Percentiles rank a stretch among this genome's conserved stretches.
phyloP scores from a whole-genome alignment of 768 basidiomycete species.

The Amanita subjunquillea region DNA sequence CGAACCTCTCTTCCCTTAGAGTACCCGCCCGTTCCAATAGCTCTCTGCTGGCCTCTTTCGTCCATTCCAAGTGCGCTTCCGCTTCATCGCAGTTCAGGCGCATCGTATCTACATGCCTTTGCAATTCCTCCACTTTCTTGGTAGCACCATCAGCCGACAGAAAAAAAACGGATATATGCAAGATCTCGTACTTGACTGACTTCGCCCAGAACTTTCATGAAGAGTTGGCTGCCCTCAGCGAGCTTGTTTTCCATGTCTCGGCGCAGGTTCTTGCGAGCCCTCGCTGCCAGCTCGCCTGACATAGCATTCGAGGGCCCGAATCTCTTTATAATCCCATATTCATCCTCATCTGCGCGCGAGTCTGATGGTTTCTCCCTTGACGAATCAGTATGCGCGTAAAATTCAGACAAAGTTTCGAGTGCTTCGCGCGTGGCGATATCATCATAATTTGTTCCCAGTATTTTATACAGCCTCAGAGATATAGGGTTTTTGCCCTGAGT shows the following conservation, averaged over 20 bases:
- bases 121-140: constrained; percentile 78
- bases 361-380: constrained; percentile 23
- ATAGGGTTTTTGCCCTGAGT: constrained; percentile 54
- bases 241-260: constrained; percentile 80
- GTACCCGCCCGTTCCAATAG: constrained; percentile 78
- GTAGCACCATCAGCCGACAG: constrained; percentile 4
- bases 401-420: constrained; percentile 69
- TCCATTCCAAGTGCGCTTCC: constrained; percentile 62
- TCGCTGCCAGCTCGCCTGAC: constrained; percentile 56
- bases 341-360: constrained; percentile 16
- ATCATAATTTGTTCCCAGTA: constrained; percentile 71
- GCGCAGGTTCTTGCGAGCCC: constrained; percentile 70
- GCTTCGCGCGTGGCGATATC: constrained; percentile 75
- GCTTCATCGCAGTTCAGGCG: constrained; percentile 74
- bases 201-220: constrained; percentile 76
- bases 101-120: constrained; percentile 75
- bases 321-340: constrained; percentile 16
- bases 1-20: constrained; percentile 63
- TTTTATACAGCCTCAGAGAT: constrained; percentile 83
- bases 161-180: not conserved
- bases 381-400: constrained; percentile 39
- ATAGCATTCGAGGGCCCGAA: constrained; percentile 13
- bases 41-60: constrained; percentile 67
- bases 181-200: constrained; percentile 73
- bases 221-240: constrained; percentile 71